phyloP scores from a whole-genome alignment of 2,329 filamentous ascomycete species.

The Cladosporium phlei region DNA sequence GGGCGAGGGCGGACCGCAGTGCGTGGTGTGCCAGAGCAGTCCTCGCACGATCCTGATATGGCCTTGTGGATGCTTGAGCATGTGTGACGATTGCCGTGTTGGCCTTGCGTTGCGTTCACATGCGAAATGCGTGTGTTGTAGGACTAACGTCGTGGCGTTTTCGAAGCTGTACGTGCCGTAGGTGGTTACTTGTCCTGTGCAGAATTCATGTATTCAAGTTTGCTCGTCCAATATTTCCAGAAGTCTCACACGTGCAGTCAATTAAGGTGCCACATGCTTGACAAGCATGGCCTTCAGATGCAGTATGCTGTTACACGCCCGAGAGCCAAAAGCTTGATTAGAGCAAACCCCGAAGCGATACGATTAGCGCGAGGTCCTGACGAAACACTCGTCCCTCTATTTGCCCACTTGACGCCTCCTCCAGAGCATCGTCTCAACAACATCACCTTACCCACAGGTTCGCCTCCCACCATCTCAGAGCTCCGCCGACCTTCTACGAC shows the following conservation, averaged over 20 bases:
- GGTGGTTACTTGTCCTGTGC: too few species aligned
- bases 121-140: constrained; percentile 90
- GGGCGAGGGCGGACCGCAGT: constrained; percentile 72
- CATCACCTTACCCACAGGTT: not conserved
- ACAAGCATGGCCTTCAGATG: too few species aligned
- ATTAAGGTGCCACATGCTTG: too few species aligned
- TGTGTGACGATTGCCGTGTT: constrained; percentile 93
- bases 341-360: not conserved
- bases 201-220: too few species aligned
- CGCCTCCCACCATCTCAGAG: not conserved
- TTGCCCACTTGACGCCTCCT: too few species aligned
- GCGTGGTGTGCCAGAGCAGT: constrained; percentile 87
- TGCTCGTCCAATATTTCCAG: too few species aligned
- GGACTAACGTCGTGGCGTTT: constrained; percentile 82
- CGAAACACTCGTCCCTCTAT: too few species aligned
- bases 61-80: constrained; percentile 89
- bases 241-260: too few species aligned
- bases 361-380: too few species aligned
- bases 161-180: constrained; percentile 84
- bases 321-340: too few species aligned
- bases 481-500: not conserved
- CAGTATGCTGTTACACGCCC: too few species aligned
- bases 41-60: constrained; percentile 87
- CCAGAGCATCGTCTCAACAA: not conserved
- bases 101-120: constrained; percentile 96